A percentile compares a stretch with the other conserved stretches of the same genome.
These are phyloP conservation scores for Beta lomatogona DNA, from an alignment of 179 eudicot genomes.

Conservation along the genomic window DNA sequence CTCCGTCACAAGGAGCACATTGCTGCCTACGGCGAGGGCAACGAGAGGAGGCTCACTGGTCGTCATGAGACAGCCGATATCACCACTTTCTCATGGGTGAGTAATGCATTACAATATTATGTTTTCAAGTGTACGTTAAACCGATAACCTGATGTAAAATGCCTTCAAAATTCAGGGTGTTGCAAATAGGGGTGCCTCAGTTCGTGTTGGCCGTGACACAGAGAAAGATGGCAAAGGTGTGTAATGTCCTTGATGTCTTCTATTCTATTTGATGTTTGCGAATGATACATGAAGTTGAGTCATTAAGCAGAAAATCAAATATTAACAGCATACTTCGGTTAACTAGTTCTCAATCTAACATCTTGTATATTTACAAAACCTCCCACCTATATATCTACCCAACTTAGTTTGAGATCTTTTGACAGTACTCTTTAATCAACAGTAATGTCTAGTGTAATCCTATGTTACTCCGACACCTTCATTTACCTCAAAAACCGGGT, in stretches of 20 bases:
- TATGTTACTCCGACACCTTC: no score
- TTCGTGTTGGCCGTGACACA: constrained; percentile 67
- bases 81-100: constrained; percentile 59
- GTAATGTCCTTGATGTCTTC: not conserved
- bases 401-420: no score
- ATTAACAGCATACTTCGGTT: no score
- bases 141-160: not conserved
- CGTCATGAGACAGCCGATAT: constrained; percentile 68
- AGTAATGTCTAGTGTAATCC: no score
- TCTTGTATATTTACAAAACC: no score
- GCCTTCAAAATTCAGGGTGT: constrained; percentile 43
- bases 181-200: constrained; percentile 67
- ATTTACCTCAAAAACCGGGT: no score
- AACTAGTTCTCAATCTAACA: no score
- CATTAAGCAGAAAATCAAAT: not conserved
- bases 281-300: not conserved
- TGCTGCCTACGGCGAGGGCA: constrained; percentile 72
- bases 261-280: not conserved
- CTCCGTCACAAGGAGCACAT: constrained; percentile 69
- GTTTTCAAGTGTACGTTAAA: not conserved
- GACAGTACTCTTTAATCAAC: no score
- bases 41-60: constrained; percentile 70
- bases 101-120: constrained; percentile 22
- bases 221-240: constrained; percentile 54
- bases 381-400: no score